These are phyloP conservation scores for Thermomyces lanuginosus DNA, from an alignment of 2,329 filamentous ascomycete genomes.

Conservation along the genomic window DNA sequence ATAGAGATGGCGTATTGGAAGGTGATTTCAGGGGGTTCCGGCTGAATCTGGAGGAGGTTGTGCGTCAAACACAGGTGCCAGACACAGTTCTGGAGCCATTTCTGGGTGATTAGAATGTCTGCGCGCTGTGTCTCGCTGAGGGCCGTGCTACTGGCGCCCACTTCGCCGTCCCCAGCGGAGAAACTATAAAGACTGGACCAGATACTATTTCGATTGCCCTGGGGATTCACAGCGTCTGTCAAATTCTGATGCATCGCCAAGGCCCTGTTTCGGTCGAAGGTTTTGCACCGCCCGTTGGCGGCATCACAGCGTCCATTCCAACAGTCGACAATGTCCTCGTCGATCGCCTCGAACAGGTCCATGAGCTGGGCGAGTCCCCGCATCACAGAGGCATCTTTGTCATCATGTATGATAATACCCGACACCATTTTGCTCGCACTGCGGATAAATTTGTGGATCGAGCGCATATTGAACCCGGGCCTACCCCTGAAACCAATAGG, in stretches of 20 bases:
- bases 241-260: slow-evolving; percentile 21
- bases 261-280: slow-evolving; percentile 50
- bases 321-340: slow-evolving; percentile 29
- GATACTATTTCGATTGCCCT: slow-evolving; percentile 2
- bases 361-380: slow-evolving; percentile 28
- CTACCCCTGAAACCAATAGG: slow-evolving; percentile 28
- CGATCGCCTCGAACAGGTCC: slow-evolving; percentile 29
- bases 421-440: slow-evolving; percentile 21
- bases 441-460: slow-evolving; percentile 21
- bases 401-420: slow-evolving; percentile 28
- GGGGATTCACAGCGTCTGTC: slow-evolving; percentile 11
- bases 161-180: slow-evolving; percentile 3
- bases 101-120: slow-evolving; percentile 27
- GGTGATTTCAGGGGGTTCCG: slow-evolving; percentile 22
- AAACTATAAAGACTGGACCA: not conserved
- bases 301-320: slow-evolving; percentile 38
- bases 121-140: slow-evolving; percentile 26
- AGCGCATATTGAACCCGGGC: slow-evolving; percentile 17
- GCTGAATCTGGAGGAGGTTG: slow-evolving; percentile 18
- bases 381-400: slow-evolving; percentile 28
- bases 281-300: slow-evolving; percentile 46
- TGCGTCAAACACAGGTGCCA: slow-evolving; percentile 28
- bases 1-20: slow-evolving; percentile 22
- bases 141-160: slow-evolving; percentile 9
- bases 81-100: slow-evolving; percentile 29